Conservation (phyloP, 73 alveolate species). For the Paramecium sexaurelia region DNA sequence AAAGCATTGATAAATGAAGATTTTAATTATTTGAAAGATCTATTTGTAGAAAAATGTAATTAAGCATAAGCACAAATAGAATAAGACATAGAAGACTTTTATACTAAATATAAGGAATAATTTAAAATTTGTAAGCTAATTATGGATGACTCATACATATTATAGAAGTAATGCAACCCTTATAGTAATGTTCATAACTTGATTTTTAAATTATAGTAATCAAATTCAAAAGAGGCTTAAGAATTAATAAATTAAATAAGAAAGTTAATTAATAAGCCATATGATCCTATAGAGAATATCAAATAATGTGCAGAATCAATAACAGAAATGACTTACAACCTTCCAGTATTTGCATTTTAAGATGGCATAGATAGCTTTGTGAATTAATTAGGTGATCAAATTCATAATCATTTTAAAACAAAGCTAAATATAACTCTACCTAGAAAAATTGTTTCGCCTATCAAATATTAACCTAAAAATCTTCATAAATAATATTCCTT, state of each 20-base stretch:
- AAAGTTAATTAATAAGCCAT: constrained; percentile 6
- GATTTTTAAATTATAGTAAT: background rate
- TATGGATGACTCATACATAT: constrained; percentile 19
- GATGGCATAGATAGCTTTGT: background rate
- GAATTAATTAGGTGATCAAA: background rate
- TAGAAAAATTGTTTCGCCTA: background rate
- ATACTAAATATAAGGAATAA: constrained; percentile 20
- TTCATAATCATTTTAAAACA: background rate
- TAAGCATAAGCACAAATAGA: constrained; percentile 6
- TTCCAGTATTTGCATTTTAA: constrained; percentile 39
- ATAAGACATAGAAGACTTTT: constrained; percentile 44
- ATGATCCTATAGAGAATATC: constrained; percentile 21
- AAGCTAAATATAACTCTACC: background rate
- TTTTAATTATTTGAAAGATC: constrained; percentile 13
- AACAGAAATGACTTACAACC: constrained; percentile 45
- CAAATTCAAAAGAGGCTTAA: constrained; percentile 23
- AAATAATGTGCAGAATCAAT: constrained; percentile 24
- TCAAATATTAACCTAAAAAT: constrained; percentile 3
- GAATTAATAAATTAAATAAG: background rate
- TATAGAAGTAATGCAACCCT: background rate
- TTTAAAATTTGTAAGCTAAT: constrained; percentile 16
- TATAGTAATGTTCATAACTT: background rate
- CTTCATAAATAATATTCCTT: constrained; percentile 23
- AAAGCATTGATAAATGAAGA: constrained; percentile 65
- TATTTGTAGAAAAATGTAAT: constrained; percentile 6